Conservation (phyloP, 306 rosid genomes). For the Begonia peltatifolia region DNA sequence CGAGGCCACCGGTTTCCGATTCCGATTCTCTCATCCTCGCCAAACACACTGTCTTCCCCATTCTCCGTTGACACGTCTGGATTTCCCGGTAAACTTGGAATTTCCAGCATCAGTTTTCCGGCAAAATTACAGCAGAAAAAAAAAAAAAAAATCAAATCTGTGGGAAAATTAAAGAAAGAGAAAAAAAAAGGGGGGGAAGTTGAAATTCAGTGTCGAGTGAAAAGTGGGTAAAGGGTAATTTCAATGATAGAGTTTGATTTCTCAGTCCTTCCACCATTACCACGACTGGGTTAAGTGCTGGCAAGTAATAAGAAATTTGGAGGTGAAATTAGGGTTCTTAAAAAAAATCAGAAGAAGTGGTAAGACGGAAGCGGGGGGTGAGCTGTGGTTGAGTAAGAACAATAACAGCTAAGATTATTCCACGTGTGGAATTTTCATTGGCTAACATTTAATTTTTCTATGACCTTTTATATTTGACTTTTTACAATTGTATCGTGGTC, state of each 20-base stretch:
- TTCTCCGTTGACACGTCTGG: slow-evolving; percentile 4
- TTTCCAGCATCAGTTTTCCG: slow-evolving; percentile 29
- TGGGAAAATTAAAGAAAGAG: not conserved
- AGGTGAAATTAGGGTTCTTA: too few relatives aligned
- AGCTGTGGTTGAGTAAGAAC: too few relatives aligned
- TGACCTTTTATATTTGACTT: too few relatives aligned
- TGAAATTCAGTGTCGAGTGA: slow-evolving; percentile 8
- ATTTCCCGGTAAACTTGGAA: slow-evolving; percentile 30
- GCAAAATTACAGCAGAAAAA: slow-evolving; percentile 23
- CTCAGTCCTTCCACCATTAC: too few relatives aligned
- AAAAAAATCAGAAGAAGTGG: too few relatives aligned
- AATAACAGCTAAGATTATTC: too few relatives aligned
- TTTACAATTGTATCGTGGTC: too few relatives aligned
- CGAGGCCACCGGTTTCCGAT: slow-evolving; percentile 33
- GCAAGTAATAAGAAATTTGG: too few relatives aligned
- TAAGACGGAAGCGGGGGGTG: too few relatives aligned
- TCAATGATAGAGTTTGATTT: not conserved
- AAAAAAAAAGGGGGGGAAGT: slow-evolving; percentile 17
- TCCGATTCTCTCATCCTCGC: slow-evolving; percentile 3
- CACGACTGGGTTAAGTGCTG: not conserved
- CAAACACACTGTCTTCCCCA: slow-evolving; percentile 9
- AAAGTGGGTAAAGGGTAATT: slow-evolving; percentile 23
- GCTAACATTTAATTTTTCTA: too few relatives aligned
- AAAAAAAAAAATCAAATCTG: not conserved
- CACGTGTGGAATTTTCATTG: too few relatives aligned